phyloP scores from a whole-genome alignment of 768 basidiomycete species.

The Pisolithus sp. region DNA sequence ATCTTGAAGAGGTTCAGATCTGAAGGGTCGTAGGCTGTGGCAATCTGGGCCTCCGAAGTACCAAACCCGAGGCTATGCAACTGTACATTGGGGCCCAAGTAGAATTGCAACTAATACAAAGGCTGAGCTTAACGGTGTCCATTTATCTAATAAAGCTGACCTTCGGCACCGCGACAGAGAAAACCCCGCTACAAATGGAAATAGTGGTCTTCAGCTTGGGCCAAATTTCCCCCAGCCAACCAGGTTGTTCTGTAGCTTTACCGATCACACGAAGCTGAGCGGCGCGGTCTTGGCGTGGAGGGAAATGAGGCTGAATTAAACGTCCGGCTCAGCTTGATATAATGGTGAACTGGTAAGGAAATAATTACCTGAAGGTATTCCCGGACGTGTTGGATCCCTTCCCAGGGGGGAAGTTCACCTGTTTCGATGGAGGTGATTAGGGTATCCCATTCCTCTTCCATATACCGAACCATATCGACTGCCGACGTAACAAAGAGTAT shows the following conservation, averaged over 20 bases:
- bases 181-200: constrained; percentile 1
- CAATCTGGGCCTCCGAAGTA: constrained; percentile 1
- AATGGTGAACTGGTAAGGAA: neutral
- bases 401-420: constrained; percentile 2
- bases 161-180: constrained; percentile 1
- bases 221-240: constrained; percentile 2
- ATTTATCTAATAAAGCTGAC: neutral
- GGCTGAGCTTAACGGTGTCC: neutral
- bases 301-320: neutral
- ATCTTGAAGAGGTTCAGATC: constrained; percentile 8
- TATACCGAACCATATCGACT: constrained; percentile 6
- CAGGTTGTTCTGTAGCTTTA: neutral
- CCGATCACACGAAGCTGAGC: constrained; percentile 6
- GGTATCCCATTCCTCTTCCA: constrained; percentile 6
- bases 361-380: constrained; percentile 1
- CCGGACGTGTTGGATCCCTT: constrained; percentile 1
- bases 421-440: constrained; percentile 6
- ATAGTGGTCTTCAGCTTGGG: neutral
- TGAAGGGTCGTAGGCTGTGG: neutral
- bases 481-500: constrained; percentile 1
- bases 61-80: neutral
- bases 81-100: neutral
- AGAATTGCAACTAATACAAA: neutral
- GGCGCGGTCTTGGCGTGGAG: constrained; percentile 1
- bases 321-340: neutral